Evolutionary conservation across 2,329 filamentous ascomycete species (phyloP).

Genomic region (Nothophoma quercina): DNA sequence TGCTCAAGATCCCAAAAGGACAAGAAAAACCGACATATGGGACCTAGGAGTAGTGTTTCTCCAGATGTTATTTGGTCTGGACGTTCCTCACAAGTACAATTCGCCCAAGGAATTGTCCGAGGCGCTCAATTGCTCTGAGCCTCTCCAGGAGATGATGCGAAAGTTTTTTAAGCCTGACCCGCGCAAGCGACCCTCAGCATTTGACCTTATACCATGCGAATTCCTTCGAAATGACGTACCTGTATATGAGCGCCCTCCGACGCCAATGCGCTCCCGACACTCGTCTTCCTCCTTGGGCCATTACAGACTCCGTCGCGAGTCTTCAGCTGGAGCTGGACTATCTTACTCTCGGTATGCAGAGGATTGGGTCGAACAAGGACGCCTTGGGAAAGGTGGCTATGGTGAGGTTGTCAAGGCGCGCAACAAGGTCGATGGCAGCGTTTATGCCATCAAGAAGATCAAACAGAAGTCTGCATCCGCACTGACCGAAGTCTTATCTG

Average conservation of each 20-base stretch:
- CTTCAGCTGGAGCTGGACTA: constrained; percentile 39
- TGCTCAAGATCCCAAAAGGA: constrained; percentile 63
- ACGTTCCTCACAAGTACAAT: constrained; percentile 77
- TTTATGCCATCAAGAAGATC: constrained; percentile 98
- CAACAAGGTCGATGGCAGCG: constrained; percentile 90
- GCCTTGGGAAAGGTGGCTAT: constrained; percentile 91
- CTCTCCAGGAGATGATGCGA: constrained; percentile 79
- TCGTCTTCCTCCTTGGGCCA: constrained; percentile 47
- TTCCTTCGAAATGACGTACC: constrained; percentile 61
- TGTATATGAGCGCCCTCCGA: constrained; percentile 46
- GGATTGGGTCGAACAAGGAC: constrained; percentile 90
- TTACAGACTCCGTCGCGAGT: constrained; percentile 46
- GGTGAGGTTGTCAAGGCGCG: constrained; percentile 95
- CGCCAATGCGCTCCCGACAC: constrained; percentile 46
- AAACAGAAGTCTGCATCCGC: constrained; percentile 77
- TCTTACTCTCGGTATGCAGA: constrained; percentile 78
- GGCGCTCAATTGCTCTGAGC: constrained; percentile 73
- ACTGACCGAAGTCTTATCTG: constrained; percentile 81
- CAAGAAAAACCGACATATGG: constrained; percentile 90
- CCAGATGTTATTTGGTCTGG: constrained; percentile 91
- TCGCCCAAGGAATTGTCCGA: constrained; percentile 79
- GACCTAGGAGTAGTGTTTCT: constrained; percentile 89
- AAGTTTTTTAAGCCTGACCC: constrained; percentile 86
- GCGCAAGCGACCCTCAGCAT: constrained; percentile 84
- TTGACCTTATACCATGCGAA: constrained; percentile 69